Percentiles rank a stretch among this genome's conserved stretches.
Conservation (phyloP, 352 stramenopile genomes). For the Phytophthora rubi region DNA sequence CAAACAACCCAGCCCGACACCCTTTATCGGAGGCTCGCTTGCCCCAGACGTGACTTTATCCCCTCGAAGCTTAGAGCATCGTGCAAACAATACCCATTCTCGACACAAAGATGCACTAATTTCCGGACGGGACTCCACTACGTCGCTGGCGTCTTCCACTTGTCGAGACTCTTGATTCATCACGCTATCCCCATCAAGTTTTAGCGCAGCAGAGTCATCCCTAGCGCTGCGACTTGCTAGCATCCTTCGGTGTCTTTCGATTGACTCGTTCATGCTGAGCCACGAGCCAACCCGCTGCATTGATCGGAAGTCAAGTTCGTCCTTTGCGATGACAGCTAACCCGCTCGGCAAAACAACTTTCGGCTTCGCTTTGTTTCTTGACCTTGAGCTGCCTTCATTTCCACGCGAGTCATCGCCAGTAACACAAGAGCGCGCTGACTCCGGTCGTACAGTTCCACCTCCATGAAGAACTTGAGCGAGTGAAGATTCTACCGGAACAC, state of each 20-base stretch:
- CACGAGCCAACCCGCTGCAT: slow-evolving; percentile 73
- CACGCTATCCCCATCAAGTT: slow-evolving; percentile 44
- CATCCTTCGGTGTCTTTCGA: slow-evolving; percentile 48
- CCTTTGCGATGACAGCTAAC: slow-evolving; percentile 45
- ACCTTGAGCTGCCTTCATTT: neutral
- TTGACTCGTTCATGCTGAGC: slow-evolving; percentile 61
- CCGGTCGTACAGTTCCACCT: slow-evolving; percentile 11
- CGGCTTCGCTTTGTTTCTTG: slow-evolving; percentile 2
- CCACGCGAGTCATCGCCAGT: slow-evolving; percentile 4
- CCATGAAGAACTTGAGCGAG: slow-evolving; percentile 50
- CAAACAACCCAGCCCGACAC: slow-evolving; percentile 58
- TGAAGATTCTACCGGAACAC: slow-evolving; percentile 50
- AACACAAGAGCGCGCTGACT: neutral
- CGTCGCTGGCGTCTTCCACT: slow-evolving; percentile 17
- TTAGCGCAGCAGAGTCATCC: neutral
- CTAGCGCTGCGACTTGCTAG: slow-evolving; percentile 19
- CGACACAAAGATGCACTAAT: slow-evolving; percentile 57
- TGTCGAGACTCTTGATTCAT: slow-evolving; percentile 49
- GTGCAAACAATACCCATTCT: slow-evolving; percentile 77
- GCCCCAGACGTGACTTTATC: neutral
- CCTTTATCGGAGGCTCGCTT: slow-evolving; percentile 14
- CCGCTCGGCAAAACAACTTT: slow-evolving; percentile 37
- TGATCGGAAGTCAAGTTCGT: slow-evolving; percentile 58
- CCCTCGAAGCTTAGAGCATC: slow-evolving; percentile 44
- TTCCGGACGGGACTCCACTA: slow-evolving; percentile 51